Base-by-base conservation (phyloP, 1,284 basidiomycete species). In the Cutaneotrichosporon sp. region DNA sequence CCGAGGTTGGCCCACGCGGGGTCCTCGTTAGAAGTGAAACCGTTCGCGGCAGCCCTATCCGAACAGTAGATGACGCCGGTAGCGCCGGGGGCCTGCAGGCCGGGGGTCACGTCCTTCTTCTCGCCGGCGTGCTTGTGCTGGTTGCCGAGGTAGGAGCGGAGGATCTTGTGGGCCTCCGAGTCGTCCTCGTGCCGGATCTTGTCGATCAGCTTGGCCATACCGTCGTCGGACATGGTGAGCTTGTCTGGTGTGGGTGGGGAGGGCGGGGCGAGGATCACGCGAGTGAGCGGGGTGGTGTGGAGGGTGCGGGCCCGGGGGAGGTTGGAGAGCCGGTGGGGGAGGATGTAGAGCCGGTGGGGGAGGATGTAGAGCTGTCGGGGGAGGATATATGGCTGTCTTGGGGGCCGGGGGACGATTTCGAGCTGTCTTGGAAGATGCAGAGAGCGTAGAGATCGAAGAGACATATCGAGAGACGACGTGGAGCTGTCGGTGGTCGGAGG, bases 1-100 rank as follows among this genome's bases (percentile, higher is more conserved):
- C 75, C 87, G 33, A 87, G 80, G 73, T 93, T 92, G 4, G 89
- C 85, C 92, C 92, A 94, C 65, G 89, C 87, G 20, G 67, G 62
- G 70, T 83, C 82, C 58, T 87, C 85, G 72, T 90, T 36, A 11
- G 6, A 90, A 67, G 82, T 88, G 82, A 91, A 94, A 18, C 92
- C 92, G 75, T 93, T 94, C 14, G 91, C 91, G 51, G 62, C 57
- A 11, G 67, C 65, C 31, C 69, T 87, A 75, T 91, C 91, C 6
- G 89, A 92, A 79, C 90, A 93, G 77, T 93, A 93, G 73, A 95
- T 94, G 13, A 82, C 81, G 4, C 63, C 63, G 0, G 81, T 82
- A 7, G 74, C 74, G 33, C 80, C 81, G 2, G 81, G 79, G 53
- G 79, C 70, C 87, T 89, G 58, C 10, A 69, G 66, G 20, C 72